These are phyloP conservation scores for Lactarius sp. DNA, from an alignment of 768 basidiomycete genomes.

Conservation along the genomic window DNA sequence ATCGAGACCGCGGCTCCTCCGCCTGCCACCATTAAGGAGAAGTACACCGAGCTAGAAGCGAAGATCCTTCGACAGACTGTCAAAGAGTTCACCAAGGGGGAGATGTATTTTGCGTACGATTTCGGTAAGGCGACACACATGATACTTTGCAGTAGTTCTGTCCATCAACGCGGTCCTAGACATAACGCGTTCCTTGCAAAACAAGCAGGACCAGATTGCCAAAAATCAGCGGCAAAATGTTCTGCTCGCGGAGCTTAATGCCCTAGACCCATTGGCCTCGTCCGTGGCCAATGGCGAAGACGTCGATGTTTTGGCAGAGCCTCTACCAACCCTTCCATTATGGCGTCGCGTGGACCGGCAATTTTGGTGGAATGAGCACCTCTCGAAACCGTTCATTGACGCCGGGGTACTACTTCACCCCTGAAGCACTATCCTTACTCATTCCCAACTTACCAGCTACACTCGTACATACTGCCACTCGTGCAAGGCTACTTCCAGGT, in stretches of 20 bases:
- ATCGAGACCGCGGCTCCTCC: conserved; percentile 56
- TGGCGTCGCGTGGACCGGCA: conserved; percentile 88
- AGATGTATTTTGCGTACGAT: conserved; percentile 86
- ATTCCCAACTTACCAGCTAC: conserved; percentile 44
- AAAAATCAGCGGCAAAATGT: conserved; percentile 54
- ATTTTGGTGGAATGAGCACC: conserved; percentile 96
- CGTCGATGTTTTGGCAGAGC: conserved; percentile 60
- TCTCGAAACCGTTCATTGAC: conserved; percentile 80
- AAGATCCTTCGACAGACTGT: conserved; percentile 80
- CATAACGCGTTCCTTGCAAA: conserved; percentile 76
- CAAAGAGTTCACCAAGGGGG: conserved; percentile 72
- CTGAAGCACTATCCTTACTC: neutral
- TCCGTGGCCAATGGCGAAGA: conserved; percentile 35
- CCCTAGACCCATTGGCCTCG: conserved; percentile 33
- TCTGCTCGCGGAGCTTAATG: conserved; percentile 58
- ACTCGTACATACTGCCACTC: conserved; percentile 83
- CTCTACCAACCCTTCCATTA: conserved; percentile 71
- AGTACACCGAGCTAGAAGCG: conserved; percentile 69
- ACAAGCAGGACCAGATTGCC: conserved; percentile 63
- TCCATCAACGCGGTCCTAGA: conserved; percentile 39
- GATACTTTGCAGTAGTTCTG: conserved; percentile 5
- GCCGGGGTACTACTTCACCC: conserved; percentile 57
- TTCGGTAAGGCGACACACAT: conserved; percentile 55
- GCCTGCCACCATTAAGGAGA: conserved; percentile 59
- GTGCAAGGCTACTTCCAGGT: conserved; percentile 92